phyloP scores from a whole-genome alignment of 179 eudicot genomes.

The Beta macrorhiza region DNA sequence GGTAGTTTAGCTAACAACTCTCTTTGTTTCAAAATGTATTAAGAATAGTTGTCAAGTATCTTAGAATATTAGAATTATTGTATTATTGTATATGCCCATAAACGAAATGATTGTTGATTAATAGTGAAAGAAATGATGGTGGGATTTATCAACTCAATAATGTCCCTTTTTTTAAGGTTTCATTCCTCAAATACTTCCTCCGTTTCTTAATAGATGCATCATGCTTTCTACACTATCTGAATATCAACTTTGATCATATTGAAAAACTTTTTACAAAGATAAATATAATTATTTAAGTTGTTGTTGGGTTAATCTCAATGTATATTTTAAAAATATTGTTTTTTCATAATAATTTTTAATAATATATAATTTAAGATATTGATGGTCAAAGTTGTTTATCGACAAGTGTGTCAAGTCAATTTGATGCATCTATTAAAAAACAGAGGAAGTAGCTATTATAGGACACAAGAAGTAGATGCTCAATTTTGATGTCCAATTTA shows the following conservation, averaged over 20 bases:
- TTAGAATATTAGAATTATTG: not conserved
- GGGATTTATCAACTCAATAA: not conserved
- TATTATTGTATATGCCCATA: not conserved
- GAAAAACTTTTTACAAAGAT: too few species aligned
- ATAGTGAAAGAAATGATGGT: not conserved
- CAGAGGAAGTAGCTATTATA: not conserved
- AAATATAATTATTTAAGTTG: too few species aligned
- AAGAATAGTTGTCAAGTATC: not conserved
- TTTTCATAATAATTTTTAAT: too few species aligned
- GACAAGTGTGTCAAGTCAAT: too few species aligned
- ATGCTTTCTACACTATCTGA: too few species aligned
- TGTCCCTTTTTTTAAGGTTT: not conserved
- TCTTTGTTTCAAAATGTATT: not conserved
- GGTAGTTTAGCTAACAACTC: constrained; percentile 41
- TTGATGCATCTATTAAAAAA: too few species aligned
- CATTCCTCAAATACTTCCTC: not conserved
- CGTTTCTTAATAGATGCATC: too few species aligned
- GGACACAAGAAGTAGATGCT: not conserved
- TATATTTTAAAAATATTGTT: too few species aligned
- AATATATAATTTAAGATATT: too few species aligned
- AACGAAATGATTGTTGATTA: not conserved
- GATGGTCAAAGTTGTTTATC: too few species aligned
- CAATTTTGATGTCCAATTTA: not conserved
- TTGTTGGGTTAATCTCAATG: too few species aligned
- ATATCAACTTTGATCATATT: too few species aligned